A percentile compares a stretch with the other conserved stretches of the same genome.
These are phyloP conservation scores for Amylostereum chailletii DNA, from an alignment of 1,284 basidiomycete genomes.

Conservation along the genomic window DNA sequence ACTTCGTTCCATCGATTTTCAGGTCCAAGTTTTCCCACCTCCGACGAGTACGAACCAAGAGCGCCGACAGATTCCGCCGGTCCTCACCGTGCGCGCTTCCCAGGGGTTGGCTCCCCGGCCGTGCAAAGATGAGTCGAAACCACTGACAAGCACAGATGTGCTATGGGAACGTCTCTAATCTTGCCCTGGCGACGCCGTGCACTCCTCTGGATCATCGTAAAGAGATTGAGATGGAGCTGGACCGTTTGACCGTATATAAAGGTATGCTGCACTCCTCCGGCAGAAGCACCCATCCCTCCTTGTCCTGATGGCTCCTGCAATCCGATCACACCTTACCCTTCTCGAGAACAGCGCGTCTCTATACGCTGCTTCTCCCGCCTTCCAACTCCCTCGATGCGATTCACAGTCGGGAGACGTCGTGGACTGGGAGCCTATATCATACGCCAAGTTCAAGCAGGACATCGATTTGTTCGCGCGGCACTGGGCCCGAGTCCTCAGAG, in stretches of 20 bases:
- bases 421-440: slow-evolving; percentile 44
- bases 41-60: slow-evolving; percentile 8
- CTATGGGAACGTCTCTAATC: slow-evolving; percentile 5
- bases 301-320: slow-evolving; percentile 21
- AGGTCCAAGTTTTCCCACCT: neutral
- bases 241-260: slow-evolving; percentile 8
- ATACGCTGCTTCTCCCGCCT: slow-evolving; percentile 36
- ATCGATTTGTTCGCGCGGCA: slow-evolving; percentile 46
- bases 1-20: too few relatives aligned
- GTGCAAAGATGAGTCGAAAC: too few relatives aligned
- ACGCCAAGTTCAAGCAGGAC: slow-evolving; percentile 42
- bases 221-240: too few relatives aligned
- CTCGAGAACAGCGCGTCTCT: slow-evolving; percentile 37
- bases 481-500: slow-evolving; percentile 39
- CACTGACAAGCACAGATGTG: neutral
- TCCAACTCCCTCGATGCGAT: slow-evolving; percentile 37
- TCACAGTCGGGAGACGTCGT: slow-evolving; percentile 23
- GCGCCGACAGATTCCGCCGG: slow-evolving; percentile 9
- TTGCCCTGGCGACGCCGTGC: slow-evolving; percentile 12
- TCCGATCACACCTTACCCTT: slow-evolving; percentile 38
- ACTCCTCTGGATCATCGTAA: too few relatives aligned
- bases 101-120: neutral
- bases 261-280: slow-evolving; percentile 1
- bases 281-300: slow-evolving; percentile 2
- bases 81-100: slow-evolving; percentile 8